phyloP scores from a whole-genome alignment of 495 filamentous ascomycete genomes.

The Penicillium angulare region DNA sequence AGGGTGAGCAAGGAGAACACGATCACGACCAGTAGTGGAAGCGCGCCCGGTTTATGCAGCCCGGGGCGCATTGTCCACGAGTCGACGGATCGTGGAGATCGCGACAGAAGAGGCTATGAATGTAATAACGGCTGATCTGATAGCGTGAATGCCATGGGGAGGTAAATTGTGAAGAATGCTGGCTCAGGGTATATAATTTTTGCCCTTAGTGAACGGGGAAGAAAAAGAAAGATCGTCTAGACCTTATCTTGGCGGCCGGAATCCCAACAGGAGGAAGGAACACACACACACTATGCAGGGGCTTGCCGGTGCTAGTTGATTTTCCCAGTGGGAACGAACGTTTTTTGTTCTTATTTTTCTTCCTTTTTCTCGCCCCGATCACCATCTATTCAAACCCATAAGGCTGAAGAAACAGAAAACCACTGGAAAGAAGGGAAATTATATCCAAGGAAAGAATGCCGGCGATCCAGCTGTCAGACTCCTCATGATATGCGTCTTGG shows the following conservation, averaged over 20 bases:
- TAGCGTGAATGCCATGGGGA: slow-evolving; percentile 20
- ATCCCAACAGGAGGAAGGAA: neutral
- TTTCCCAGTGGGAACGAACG: no score
- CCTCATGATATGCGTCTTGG: slow-evolving; percentile 10
- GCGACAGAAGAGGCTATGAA: neutral
- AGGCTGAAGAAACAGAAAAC: neutral
- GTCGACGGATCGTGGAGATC: neutral
- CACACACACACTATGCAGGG: no score
- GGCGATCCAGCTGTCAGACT: neutral
- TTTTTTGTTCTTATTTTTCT: slow-evolving; percentile 1
- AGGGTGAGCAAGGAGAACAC: slow-evolving; percentile 38
- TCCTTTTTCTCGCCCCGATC: neutral
- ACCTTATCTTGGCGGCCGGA: neutral
- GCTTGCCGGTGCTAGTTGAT: neutral
- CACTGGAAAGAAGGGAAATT: neutral
- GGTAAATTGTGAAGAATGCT: neutral
- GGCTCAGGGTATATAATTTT: no score
- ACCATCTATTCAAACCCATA: neutral
- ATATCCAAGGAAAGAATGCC: neutral
- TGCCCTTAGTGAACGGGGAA: neutral
- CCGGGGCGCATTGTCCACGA: slow-evolving; percentile 40
- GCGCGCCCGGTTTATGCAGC: slow-evolving; percentile 37
- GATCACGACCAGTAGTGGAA: slow-evolving; percentile 39
- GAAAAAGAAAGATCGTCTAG: neutral
- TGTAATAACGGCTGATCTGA: neutral